Conservation (phyloP, 2,329 filamentous ascomycete genomes). For the Beauveria asiatica region DNA sequence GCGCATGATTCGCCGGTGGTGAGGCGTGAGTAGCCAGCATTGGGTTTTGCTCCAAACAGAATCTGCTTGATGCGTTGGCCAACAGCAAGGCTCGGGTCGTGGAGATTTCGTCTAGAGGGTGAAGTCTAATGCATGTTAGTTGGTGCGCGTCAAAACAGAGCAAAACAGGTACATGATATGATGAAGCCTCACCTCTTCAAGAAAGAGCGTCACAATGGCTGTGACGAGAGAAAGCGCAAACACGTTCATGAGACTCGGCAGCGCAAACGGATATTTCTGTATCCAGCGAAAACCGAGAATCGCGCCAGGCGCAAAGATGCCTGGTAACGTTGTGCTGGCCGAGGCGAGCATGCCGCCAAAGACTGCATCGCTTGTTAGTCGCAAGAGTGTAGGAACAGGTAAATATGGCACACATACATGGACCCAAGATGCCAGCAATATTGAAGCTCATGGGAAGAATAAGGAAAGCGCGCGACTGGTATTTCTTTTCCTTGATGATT, state of each 20-base stretch:
- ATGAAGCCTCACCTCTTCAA: constrained; percentile 48
- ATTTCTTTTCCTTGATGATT: constrained; percentile 39
- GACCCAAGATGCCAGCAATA: constrained; percentile 36
- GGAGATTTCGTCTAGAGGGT: constrained; percentile 34
- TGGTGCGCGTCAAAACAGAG: not conserved
- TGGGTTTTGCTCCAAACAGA: constrained; percentile 20
- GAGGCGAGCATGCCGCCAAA: constrained; percentile 62
- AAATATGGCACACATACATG: constrained; percentile 24
- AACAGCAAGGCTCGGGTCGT: constrained; percentile 35
- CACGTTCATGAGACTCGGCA: constrained; percentile 61
- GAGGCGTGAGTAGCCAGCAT: constrained; percentile 24
- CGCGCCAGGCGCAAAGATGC: constrained; percentile 52
- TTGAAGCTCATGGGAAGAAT: constrained; percentile 41
- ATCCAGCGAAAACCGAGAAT: constrained; percentile 56
- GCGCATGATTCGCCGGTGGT: constrained; percentile 14
- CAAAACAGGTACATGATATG: too few relatives aligned
- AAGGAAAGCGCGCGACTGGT: constrained; percentile 39
- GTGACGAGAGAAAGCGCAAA: constrained; percentile 49
- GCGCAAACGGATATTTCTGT: constrained; percentile 55
- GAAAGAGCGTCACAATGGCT: constrained; percentile 48
- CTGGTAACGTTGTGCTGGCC: constrained; percentile 52
- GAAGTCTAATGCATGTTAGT: constrained; percentile 31
- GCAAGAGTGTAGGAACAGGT: not conserved
- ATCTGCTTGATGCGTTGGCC: constrained; percentile 24
- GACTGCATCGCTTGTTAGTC: constrained; percentile 22